Base-by-base conservation (phyloP, 1,139 yeast genomes). In the Scheffersomyces insectosa region DNA sequence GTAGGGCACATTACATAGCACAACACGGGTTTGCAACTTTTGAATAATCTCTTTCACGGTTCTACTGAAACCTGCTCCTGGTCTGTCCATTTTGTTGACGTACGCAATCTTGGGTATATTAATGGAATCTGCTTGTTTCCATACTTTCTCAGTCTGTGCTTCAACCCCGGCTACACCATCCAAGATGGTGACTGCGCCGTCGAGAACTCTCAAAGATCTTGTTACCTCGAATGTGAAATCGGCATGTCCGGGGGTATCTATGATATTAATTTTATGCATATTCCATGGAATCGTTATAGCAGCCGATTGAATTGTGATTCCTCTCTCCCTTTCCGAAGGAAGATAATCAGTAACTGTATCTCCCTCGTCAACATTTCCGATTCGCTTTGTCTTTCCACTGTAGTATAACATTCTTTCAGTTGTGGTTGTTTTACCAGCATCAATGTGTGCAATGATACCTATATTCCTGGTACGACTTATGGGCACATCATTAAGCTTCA, bases 101-200 rank as follows among this genome's bases (percentile, higher is more conserved):
- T 83, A 95, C 7, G 90, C 83, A 12, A 93, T 68, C 42, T 81
- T 78, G 0, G 99, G 98, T 42, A 88, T 80, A 2, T 65, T 65
- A 48, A 88, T 71, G 25, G 76, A 78, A 33, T 70, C 71, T 1
- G 97, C 93, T 62, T 91, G 97, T 54, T 78, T 81, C 98, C 98
- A 93, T 2, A 93, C 98, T 59, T 90, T 91, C 60, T 91, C 97
- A 0, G 99, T 93, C 61, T 95, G 98, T 0, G 99, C 95, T 59
- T 93, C 99, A 1, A 93, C 99, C 11, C 99, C 99, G 1, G 97
- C 98, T 3, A 93, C 98, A 0, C 88, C 96, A 66, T 93, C 99
- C 42, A 93, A 68, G 10, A 93, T 88, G 0, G 96, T 86, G 4
- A 93, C 95, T 0, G 91, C 95, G 1, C 98, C 97, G 65, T 93